These are phyloP conservation scores for Schizochytrium sp. DNA, from an alignment of 108 stramenopile genomes.

Conservation along the genomic window DNA sequence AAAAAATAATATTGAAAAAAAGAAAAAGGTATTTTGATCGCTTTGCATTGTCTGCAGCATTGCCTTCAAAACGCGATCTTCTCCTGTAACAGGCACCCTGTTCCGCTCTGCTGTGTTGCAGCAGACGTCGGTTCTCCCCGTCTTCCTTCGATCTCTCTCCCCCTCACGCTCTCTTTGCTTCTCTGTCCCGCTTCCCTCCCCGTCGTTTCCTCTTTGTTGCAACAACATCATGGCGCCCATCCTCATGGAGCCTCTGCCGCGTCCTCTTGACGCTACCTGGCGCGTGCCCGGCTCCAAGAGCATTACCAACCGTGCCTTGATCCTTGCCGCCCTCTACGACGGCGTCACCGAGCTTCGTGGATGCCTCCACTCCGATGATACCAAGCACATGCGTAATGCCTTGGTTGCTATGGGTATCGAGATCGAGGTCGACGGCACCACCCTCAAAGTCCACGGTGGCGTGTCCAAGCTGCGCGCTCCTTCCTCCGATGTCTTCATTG, in stretches of 20 bases:
- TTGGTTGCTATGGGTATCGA: constrained; percentile 31
- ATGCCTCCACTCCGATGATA: constrained; percentile 63
- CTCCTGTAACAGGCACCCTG: too few species aligned
- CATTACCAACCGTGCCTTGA: constrained; percentile 62
- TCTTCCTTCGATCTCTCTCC: too few species aligned
- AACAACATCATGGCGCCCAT: background rate
- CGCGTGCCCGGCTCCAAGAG: constrained; percentile 60
- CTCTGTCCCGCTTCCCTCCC: background rate
- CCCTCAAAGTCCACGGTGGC: constrained; percentile 42
- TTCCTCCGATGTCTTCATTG: background rate
- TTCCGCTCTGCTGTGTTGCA: too few species aligned
- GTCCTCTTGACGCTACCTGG: constrained; percentile 28
- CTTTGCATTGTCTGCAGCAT: background rate
- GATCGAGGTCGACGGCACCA: constrained; percentile 28
- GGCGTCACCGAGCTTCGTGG: constrained; percentile 19
- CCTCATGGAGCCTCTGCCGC: constrained; percentile 43
- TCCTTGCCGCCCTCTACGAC: constrained; percentile 55
- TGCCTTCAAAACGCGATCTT: too few species aligned
- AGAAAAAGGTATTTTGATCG: constrained; percentile 10
- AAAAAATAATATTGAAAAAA: background rate
- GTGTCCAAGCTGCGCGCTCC: background rate
- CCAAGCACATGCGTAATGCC: constrained; percentile 61
- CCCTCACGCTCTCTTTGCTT: too few species aligned
- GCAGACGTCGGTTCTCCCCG: too few species aligned
- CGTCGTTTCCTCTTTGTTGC: background rate